Evolutionary conservation across 257 asterid species (phyloP).

Genomic region (Catharanthus roseus): DNA sequence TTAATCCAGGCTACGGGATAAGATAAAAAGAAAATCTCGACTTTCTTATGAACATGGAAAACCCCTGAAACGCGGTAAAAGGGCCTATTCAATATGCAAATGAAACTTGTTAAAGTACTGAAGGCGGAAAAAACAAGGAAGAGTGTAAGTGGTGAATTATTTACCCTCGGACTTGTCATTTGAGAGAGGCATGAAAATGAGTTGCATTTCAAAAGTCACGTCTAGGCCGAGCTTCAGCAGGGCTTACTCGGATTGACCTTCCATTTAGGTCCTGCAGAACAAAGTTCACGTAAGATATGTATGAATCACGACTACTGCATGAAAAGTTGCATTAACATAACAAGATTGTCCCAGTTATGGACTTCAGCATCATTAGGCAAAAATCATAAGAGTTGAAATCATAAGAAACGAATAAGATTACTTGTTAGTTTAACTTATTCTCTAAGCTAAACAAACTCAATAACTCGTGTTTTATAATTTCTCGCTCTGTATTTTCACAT

Average conservation of each 20-base stretch:
- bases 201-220: constrained; percentile 35
- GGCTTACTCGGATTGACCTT: constrained; percentile 68
- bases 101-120: background rate
- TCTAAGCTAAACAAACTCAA: too few species aligned
- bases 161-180: constrained; percentile 10
- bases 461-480: too few species aligned
- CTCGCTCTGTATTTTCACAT: too few species aligned
- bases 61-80: background rate
- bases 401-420: too few species aligned
- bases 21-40: background rate
- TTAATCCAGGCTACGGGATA: background rate
- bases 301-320: background rate
- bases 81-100: background rate
- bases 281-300: constrained; percentile 2
- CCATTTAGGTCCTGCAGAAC: constrained; percentile 62
- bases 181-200: background rate
- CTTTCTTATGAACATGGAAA: background rate
- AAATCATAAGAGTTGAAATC: background rate
- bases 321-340: too few species aligned
- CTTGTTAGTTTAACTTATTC: too few species aligned
- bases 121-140: background rate
- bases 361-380: background rate
- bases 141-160: background rate
- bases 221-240: constrained; percentile 59
- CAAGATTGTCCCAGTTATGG: too few species aligned